phyloP scores from a whole-genome alignment of 768 basidiomycete genomes.

The Mycena venus region DNA sequence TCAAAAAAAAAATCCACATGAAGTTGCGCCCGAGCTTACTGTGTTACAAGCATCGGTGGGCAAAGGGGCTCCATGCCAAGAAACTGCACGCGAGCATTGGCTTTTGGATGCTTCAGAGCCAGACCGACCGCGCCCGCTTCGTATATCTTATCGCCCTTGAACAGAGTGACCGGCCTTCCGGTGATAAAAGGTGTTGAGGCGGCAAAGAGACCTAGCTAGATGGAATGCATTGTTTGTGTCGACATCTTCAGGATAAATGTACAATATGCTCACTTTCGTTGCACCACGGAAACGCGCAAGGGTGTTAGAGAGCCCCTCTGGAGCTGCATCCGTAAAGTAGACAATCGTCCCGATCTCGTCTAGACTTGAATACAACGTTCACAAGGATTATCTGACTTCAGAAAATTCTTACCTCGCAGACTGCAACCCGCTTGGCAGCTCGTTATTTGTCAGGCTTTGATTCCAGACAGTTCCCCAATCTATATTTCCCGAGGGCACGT shows the following conservation, averaged over 20 bases:
- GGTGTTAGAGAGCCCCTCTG: conserved; percentile 66
- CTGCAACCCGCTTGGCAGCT: conserved; percentile 56
- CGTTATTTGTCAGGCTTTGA: conserved; percentile 33
- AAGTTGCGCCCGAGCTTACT: conserved; percentile 49
- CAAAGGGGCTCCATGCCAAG: conserved; percentile 61
- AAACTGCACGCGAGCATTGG: conserved; percentile 45
- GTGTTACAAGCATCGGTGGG: conserved; percentile 64
- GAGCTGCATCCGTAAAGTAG: conserved; percentile 69
- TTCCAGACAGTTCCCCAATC: conserved; percentile 71
- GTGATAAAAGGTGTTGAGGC: conserved; percentile 86
- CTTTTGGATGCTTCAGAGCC: conserved; percentile 50
- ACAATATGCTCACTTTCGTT: conserved; percentile 57
- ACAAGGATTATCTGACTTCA: neutral
- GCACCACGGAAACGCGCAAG: conserved; percentile 59
- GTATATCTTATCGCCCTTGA: conserved; percentile 66
- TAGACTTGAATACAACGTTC: conserved; percentile 36
- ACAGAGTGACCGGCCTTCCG: conserved; percentile 79
- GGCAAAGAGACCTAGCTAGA: conserved; percentile 75
- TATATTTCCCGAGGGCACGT: conserved; percentile 36
- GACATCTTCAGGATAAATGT: neutral
- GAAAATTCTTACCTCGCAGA: conserved; percentile 49
- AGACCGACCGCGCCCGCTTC: conserved; percentile 81
- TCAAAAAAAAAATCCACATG: neutral
- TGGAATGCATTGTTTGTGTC: neutral
- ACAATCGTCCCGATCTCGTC: conserved; percentile 54